These are phyloP conservation scores for Hortiboletus flavorubellus DNA, from an alignment of 768 basidiomycete genomes.

Conservation along the genomic window DNA sequence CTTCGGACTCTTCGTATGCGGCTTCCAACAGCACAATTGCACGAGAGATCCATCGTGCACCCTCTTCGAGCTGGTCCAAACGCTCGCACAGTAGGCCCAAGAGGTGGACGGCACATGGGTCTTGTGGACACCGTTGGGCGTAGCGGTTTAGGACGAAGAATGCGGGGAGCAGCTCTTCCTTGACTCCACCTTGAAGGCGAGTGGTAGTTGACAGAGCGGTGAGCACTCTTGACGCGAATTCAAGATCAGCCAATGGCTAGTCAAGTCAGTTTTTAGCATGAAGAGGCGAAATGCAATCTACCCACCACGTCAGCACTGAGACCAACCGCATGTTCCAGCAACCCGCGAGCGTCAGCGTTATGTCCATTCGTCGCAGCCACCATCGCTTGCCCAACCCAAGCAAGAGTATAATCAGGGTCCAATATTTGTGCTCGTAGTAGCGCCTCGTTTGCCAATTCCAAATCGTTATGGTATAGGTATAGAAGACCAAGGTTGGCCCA, in stretches of 20 bases:
- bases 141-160: slow-evolving; percentile 84
- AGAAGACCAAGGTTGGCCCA: slow-evolving; percentile 92
- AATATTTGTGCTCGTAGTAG: slow-evolving; percentile 85
- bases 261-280: slow-evolving; percentile 9
- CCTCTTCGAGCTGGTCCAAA: slow-evolving; percentile 66
- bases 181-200: slow-evolving; percentile 20
- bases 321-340: slow-evolving; percentile 72
- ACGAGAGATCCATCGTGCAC: slow-evolving; percentile 50
- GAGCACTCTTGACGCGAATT: slow-evolving; percentile 65
- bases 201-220: slow-evolving; percentile 27
- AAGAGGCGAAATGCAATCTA: neutral
- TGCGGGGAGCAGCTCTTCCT: slow-evolving; percentile 61
- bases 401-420: slow-evolving; percentile 83
- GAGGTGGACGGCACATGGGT: slow-evolving; percentile 78
- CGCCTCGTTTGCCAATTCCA: slow-evolving; percentile 80
- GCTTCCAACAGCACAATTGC: slow-evolving; percentile 78
- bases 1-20: slow-evolving; percentile 85
- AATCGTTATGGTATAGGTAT: slow-evolving; percentile 75
- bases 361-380: slow-evolving; percentile 62
- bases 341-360: slow-evolving; percentile 54
- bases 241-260: slow-evolving; percentile 80
- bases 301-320: slow-evolving; percentile 57
- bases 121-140: slow-evolving; percentile 59
- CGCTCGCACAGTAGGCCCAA: slow-evolving; percentile 83
- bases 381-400: slow-evolving; percentile 90